Base-by-base conservation (phyloP, 306 rosid genomes). In the Begonia peltatifolia region DNA sequence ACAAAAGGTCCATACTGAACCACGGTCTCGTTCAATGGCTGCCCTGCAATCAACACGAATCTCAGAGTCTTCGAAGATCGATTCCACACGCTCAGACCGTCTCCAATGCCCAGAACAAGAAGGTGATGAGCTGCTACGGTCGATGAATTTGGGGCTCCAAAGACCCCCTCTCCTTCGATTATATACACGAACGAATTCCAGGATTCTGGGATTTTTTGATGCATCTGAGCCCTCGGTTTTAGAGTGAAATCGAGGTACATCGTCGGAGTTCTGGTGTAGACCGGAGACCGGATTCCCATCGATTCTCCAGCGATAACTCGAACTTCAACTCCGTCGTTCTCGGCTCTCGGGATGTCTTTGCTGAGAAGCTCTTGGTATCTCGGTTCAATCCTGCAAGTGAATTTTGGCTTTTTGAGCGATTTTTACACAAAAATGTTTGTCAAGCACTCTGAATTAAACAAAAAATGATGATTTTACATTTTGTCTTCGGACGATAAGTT, bases 221-320 rank as follows among this genome's bases (percentile, higher is more conserved):
- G 74, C 12, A 86, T 68, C 50, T 80, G 78, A 18, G 92, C 66
- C 15, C 86, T 86, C 10, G 95, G 87, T 63, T 78, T 71, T 49
- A 90, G 92, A 46, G 82, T 62, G 82, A 90, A 83, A 63, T 90
- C 99, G 61, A 90, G 58, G 64, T 76, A 90, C 99, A 90, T 83
- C 23, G 95, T 86, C 61, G 95, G 99, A 50, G 95, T 90, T 58
- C 74, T 80, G 63, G 99, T 90, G 79, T 81, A 70, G 54, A 90
- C 71, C 16, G 88, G 84, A 51, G 99, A 90, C 72, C 81, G 80
- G 12, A 72, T 64, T 59, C 93, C 99, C 61, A 90, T 69, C 53
- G 95, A 83, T 64, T 90, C 95, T 11, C 99, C 99, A 1, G 99
- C 99, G 62, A 90, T 83, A 0, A 86, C 99, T 60, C 82, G 86